Evolutionary conservation across 192 early-diverging fungal species (phyloP).

Genomic region (Coemansia sp.): DNA sequence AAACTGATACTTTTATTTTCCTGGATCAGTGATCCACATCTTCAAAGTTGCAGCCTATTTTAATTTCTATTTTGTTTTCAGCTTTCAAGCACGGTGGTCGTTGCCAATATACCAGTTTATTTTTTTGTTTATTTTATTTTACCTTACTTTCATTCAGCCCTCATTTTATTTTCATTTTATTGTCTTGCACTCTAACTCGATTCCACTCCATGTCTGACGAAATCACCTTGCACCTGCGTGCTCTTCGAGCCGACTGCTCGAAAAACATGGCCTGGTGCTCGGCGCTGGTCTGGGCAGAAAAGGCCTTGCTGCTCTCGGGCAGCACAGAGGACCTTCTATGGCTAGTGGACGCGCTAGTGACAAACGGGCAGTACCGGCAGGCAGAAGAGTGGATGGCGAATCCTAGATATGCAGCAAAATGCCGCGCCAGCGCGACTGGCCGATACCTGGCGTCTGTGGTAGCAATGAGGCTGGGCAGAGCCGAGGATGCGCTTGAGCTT

Average conservation of each 20-base stretch:
- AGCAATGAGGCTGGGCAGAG: constrained; percentile 47
- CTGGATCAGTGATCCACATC: too few relatives aligned
- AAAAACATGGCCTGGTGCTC: constrained; percentile 47
- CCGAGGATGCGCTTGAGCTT: constrained; percentile 46
- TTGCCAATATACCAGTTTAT: too few relatives aligned
- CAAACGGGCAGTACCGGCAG: constrained; percentile 50
- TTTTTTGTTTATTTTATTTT: neutral
- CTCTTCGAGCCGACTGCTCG: constrained; percentile 37
- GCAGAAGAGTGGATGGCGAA: constrained; percentile 45
- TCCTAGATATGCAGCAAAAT: constrained; percentile 16
- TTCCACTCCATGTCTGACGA: constrained; percentile 12
- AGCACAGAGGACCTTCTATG: constrained; percentile 40
- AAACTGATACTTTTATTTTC: constrained; percentile 10
- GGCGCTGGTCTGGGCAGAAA: constrained; percentile 49
- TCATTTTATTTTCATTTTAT: neutral
- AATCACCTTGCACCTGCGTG: constrained; percentile 38
- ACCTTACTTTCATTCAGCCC: neutral
- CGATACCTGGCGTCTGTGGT: constrained; percentile 47
- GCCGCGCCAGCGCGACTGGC: constrained; percentile 20
- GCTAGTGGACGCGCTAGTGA: constrained; percentile 48
- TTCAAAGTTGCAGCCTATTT: too few relatives aligned
- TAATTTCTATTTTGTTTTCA: too few relatives aligned
- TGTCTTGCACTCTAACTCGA: neutral
- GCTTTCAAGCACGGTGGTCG: too few relatives aligned
- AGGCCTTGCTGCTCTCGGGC: constrained; percentile 32